These are phyloP conservation scores for Ballota nigra DNA, from an alignment of 257 asterid species.

Conservation along the genomic window DNA sequence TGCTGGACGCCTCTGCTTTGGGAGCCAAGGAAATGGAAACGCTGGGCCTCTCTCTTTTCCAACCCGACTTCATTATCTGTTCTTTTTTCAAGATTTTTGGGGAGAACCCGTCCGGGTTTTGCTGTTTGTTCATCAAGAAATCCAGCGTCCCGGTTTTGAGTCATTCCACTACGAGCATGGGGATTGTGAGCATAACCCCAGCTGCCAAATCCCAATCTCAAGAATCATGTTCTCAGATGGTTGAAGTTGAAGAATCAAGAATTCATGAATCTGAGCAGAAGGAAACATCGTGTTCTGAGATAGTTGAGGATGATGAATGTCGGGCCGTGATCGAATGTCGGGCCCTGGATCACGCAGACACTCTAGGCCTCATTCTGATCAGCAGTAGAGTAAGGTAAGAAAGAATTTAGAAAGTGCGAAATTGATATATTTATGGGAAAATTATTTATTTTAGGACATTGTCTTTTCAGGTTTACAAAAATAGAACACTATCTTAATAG, in stretches of 20 bases:
- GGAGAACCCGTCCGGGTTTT: conserved; percentile 80
- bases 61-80: conserved; percentile 68
- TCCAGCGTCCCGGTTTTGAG: conserved; percentile 33
- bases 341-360: conserved; percentile 76
- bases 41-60: conserved; percentile 70
- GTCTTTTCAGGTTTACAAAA: too few species aligned
- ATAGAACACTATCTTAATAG: too few species aligned
- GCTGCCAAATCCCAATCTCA: not conserved
- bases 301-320: not conserved
- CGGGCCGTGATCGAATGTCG: conserved; percentile 33
- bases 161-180: conserved; percentile 40
- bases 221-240: not conserved
- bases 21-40: conserved; percentile 90
- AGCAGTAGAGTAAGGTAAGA: conserved; percentile 47
- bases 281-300: conserved; percentile 19
- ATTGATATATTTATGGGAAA: too few species aligned
- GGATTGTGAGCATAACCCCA: conserved; percentile 49
- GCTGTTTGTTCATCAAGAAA: conserved; percentile 68
- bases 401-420: too few species aligned
- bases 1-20: conserved; percentile 79
- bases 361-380: conserved; percentile 56
- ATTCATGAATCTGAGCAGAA: not conserved
- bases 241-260: not conserved
- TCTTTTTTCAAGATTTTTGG: conserved; percentile 80
- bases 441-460: too few species aligned